Evolutionary conservation across 2,329 filamentous ascomycete genomes (phyloP).

Genomic region (Neonectria sp.): DNA sequence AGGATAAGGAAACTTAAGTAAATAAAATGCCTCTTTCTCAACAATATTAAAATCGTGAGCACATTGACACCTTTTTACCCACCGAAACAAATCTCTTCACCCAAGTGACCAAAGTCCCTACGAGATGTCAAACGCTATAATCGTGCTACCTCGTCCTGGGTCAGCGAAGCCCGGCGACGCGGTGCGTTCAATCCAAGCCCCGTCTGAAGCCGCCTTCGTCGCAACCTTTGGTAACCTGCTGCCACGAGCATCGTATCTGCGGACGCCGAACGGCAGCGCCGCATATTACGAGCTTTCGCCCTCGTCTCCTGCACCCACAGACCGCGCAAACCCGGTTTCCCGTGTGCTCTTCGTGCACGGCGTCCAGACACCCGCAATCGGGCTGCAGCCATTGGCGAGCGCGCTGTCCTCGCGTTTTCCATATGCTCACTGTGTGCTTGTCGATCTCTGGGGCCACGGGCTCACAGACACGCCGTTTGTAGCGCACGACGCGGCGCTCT

Average conservation of each 20-base stretch:
- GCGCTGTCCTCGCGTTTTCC: slow-evolving; percentile 55
- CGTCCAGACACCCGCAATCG: slow-evolving; percentile 65
- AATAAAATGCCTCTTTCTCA: not conserved
- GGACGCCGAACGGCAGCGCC: slow-evolving; percentile 51
- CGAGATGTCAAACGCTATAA: not conserved
- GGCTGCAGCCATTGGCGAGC: slow-evolving; percentile 59
- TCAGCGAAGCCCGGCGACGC: not conserved
- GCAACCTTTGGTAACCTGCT: slow-evolving; percentile 56
- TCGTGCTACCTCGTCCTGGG: slow-evolving; percentile 11
- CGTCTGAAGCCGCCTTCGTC: slow-evolving; percentile 55
- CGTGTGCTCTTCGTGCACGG: slow-evolving; percentile 65
- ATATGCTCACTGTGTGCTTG: slow-evolving; percentile 56
- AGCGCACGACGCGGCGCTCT: slow-evolving; percentile 58
- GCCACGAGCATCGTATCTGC: slow-evolving; percentile 54
- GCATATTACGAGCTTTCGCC: slow-evolving; percentile 58
- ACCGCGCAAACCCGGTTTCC: not conserved
- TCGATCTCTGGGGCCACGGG: slow-evolving; percentile 70
- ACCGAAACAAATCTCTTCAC: not conserved
- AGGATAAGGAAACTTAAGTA: not conserved
- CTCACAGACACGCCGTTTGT: slow-evolving; percentile 63
- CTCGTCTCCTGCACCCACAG: not conserved
- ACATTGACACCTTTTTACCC: not conserved
- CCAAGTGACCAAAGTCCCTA: not conserved
- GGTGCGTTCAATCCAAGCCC: slow-evolving; percentile 50
- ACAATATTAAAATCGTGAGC: not conserved